Evolutionary conservation across 1,284 basidiomycete species (phyloP).

Genomic region (Uromyces viciae-fabae): DNA sequence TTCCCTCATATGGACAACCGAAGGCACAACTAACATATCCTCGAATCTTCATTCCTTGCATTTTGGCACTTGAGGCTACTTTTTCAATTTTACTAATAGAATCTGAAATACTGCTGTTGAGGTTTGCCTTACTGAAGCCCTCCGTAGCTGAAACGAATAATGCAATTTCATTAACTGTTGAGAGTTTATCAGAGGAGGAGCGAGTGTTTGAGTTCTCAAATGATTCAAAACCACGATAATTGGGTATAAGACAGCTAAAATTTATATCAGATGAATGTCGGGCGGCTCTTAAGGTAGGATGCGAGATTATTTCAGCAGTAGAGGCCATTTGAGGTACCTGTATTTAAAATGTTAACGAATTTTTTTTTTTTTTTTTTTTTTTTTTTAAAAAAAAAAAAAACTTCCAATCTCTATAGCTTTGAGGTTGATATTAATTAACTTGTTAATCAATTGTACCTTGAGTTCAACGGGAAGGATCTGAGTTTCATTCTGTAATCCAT

Average conservation of each 20-base stretch:
- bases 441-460: constrained; percentile 76
- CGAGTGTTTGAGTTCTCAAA: constrained; percentile 38
- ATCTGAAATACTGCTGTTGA: constrained; percentile 71
- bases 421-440: constrained; percentile 69
- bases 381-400: constrained; percentile 83
- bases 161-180: constrained; percentile 72
- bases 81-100: constrained; percentile 66
- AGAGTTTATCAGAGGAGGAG: constrained; percentile 54
- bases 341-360: background rate
- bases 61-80: constrained; percentile 65
- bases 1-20: constrained; percentile 78
- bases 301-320: constrained; percentile 66
- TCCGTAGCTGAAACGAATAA: constrained; percentile 87
- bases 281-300: constrained; percentile 84
- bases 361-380: too few relatives aligned
- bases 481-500: constrained; percentile 89
- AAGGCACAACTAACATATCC: constrained; percentile 74
- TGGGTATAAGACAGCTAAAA: constrained; percentile 54
- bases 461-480: constrained; percentile 66
- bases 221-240: constrained; percentile 47
- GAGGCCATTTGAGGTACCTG: constrained; percentile 69
- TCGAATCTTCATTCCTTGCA: constrained; percentile 68
- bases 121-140: constrained; percentile 75
- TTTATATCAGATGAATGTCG: constrained; percentile 70
- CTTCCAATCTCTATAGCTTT: constrained; percentile 78